phyloP scores from a whole-genome alignment of 768 basidiomycete species.

The Suillus subalutaceus region DNA sequence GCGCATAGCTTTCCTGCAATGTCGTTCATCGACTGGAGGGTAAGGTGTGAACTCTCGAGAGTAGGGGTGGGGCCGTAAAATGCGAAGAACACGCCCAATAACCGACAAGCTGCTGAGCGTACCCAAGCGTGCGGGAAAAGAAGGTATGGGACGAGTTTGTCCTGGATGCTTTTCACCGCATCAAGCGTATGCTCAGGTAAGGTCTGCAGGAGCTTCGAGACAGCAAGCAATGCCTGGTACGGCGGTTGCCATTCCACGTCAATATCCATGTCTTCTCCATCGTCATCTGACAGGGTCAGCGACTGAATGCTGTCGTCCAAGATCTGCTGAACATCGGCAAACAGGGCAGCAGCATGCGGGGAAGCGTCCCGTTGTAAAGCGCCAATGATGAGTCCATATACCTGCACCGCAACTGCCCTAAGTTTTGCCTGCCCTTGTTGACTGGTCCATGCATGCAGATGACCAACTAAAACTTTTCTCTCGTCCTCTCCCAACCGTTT shows the following conservation, averaged over 20 bases:
- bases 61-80: conserved; percentile 32
- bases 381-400: conserved; percentile 83
- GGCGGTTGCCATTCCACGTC: conserved; percentile 80
- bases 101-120: conserved; percentile 74
- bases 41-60: conserved; percentile 47
- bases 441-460: conserved; percentile 79
- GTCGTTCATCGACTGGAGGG: conserved; percentile 59
- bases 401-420: conserved; percentile 73
- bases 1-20: conserved; percentile 72
- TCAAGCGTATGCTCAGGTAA: conserved; percentile 52
- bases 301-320: conserved; percentile 47
- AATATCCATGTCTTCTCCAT: conserved; percentile 51
- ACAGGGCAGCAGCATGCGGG: conserved; percentile 48
- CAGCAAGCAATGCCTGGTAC: conserved; percentile 74
- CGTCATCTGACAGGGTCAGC: conserved; percentile 40
- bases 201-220: conserved; percentile 63
- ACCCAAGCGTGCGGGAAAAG: conserved; percentile 96
- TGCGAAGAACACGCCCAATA: conserved; percentile 72
- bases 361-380: conserved; percentile 51
- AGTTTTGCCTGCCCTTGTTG: conserved; percentile 64
- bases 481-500: conserved; percentile 63
- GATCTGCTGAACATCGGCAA: conserved; percentile 56
- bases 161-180: conserved; percentile 62
- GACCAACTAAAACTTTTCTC: conserved; percentile 59
- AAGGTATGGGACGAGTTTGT: conserved; percentile 61